Evolutionary conservation across 768 basidiomycete genomes (phyloP).

Genomic region (Mrakia gelida): DNA sequence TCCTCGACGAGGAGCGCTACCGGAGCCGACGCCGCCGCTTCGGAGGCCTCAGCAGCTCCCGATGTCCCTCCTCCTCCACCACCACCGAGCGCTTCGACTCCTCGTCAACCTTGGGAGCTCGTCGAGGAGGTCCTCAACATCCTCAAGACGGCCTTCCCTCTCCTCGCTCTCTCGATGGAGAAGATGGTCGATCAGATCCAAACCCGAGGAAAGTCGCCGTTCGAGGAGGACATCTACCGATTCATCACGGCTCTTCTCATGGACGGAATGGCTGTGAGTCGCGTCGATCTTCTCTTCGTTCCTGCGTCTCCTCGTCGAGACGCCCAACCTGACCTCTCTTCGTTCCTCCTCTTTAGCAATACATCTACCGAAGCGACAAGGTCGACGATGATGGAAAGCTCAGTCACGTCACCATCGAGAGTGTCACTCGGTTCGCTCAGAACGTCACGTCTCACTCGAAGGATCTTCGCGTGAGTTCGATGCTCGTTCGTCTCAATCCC

Average conservation of each 20-base stretch:
- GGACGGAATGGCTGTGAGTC: constrained; percentile 26
- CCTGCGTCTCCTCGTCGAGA: neutral
- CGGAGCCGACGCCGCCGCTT: constrained; percentile 8
- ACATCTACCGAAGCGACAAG: constrained; percentile 42
- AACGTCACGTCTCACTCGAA: neutral
- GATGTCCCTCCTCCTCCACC: neutral
- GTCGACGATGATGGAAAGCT: constrained; percentile 46
- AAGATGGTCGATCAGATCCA: constrained; percentile 94
- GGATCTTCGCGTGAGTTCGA: neutral
- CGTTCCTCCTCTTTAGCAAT: constrained; percentile 41
- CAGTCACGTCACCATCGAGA: constrained; percentile 43
- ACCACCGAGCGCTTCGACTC: neutral
- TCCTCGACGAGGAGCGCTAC: constrained; percentile 13
- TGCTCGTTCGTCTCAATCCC: too few relatives aligned
- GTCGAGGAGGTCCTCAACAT: constrained; percentile 91
- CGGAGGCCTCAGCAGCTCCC: constrained; percentile 2
- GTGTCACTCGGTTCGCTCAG: constrained; percentile 41
- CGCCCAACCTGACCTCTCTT: neutral
- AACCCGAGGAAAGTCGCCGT: constrained; percentile 76
- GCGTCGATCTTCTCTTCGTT: neutral
- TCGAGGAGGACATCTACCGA: constrained; percentile 92
- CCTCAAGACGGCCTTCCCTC: constrained; percentile 90
- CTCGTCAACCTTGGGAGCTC: constrained; percentile 71
- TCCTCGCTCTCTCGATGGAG: constrained; percentile 91
- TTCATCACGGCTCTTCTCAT: constrained; percentile 61